Conservation (phyloP, 1,139 yeast genomes). For the Ogataea hybrid region DNA sequence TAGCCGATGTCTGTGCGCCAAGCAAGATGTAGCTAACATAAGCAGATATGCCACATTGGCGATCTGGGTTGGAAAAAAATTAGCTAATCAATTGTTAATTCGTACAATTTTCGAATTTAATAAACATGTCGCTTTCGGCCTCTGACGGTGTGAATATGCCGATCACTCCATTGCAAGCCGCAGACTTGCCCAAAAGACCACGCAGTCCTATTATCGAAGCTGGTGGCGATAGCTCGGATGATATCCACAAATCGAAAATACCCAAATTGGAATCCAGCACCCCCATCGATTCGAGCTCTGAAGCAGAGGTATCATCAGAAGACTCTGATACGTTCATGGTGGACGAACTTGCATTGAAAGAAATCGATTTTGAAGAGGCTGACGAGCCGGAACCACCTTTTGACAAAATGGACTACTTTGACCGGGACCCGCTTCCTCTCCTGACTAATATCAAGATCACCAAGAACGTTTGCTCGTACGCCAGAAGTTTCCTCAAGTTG, state of each 20-base stretch:
- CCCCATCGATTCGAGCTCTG: neutral
- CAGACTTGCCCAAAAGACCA: neutral
- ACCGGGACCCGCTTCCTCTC: conserved; percentile 19
- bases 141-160: conserved; percentile 2
- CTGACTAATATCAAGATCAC: conserved; percentile 28
- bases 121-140: conserved; percentile 4
- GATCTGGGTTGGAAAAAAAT: neutral
- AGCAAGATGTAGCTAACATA: neutral
- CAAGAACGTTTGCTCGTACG: conserved; percentile 43
- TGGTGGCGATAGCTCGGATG: neutral
- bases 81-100: neutral
- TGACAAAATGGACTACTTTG: conserved; percentile 13
- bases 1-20: too few species aligned
- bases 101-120: neutral
- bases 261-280: conserved; percentile 3
- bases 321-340: neutral
- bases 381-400: conserved; percentile 6
- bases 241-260: neutral
- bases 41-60: neutral
- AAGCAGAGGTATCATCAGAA: conserved; percentile 3
- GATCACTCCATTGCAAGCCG: neutral
- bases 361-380: conserved; percentile 1
- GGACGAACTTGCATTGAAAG: conserved; percentile 6
- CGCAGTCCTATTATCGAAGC: neutral
- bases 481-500: conserved; percentile 58